Evolutionary conservation across 345 rosid species (phyloP), one percentile per base, ranked within the genome.

Genomic region (Acer yangbiense): DNA sequence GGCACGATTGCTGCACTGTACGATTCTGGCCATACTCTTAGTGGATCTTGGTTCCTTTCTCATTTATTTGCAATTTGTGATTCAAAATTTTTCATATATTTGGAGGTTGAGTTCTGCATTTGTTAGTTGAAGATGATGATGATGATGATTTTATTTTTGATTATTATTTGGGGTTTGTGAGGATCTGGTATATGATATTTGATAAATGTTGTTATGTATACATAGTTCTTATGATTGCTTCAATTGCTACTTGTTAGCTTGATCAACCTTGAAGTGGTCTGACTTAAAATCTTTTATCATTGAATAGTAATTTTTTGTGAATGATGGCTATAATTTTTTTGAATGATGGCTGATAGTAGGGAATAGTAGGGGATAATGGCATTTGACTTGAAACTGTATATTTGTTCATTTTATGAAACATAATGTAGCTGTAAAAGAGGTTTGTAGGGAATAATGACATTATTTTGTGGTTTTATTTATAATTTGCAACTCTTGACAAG

Each of bases 1-100:
- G 98, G 78, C 97, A 92, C 80, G 97, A 97, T 41, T 94, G 97
- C 77, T 94, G 97, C 87, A 90, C 82, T 10, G 98, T 94, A 86
- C 14, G 87, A 61, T 25, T 50, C 27, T 35, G 61, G 57, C 8
- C 9, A 7, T 76, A 68, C 62, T 39, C 35, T 29, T 29, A 29
- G 35, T 2, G 35, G 35, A 29, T 29, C 35, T 29, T 29, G 35
- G 35, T 2, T 29, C 35, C 20, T 27, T 52, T 62, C 48, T 44
- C 48, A 44, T 44, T 0, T 44, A 44, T 44, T 44, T 44, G 48
- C 48, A 44, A 44, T 44, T 44, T 44, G 48, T 44, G 10, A 44
- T 44, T 44, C 48, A 44, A 44, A 41, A 44, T 7, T 7, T 44
- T 44, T 44, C 48, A 44, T 44, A 44, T 32, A 27, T 64, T 74